Base-by-base conservation (phyloP, 768 basidiomycete species). In the Agaricus blazei region DNA sequence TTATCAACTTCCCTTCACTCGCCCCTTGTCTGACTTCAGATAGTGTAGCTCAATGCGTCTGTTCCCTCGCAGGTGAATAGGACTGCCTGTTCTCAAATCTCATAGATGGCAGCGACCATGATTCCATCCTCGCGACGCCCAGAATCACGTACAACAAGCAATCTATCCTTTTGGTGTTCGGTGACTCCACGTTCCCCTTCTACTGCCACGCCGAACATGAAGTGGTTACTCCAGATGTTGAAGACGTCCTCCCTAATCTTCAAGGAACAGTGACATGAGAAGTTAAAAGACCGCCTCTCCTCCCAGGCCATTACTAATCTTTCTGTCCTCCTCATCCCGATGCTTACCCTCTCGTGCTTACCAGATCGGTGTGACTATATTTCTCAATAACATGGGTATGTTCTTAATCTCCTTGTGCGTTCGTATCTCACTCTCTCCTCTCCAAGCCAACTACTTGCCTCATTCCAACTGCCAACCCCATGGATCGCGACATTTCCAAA, bases 241-340 rank as follows among this genome's bases (percentile, higher is more conserved):
- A 93, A 62, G 93, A 94, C 63, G 65, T 80, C 23, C 67, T 94
- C 36, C 89, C 93, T 63, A 83, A 88, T 56, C 83, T 77, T 3
- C 73, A 11, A 65, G 67, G 9, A 63, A 74, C 27, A 67, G 61
- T 12, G 51, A 64, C 7, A 57, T 64, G 47, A 60, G 67, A 45
- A 48, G 60, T 38, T 50, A 59, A 38, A 64, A 64, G 14, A 67
- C 61, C 40, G 59, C 64, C 24, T 76, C 78, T 62, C 74, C 76
- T 9, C 78, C 73, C 75, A 64, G 75, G 72, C 73, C 3, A 44
- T 90, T 3, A 58, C 80, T 57, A 97, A 97, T 71, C 66, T 96
- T 48, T 70, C 79, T 28, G 80, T 90, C 48, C 75, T 98, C 26
- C 0, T 86, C 37, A 1, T 85, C 19, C 75, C 19, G 19, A 1